Percentiles rank a stretch among this genome's conserved stretches.
phyloP scores from a whole-genome alignment of 768 basidiomycete species.

The Rossbeevera mucosa region DNA sequence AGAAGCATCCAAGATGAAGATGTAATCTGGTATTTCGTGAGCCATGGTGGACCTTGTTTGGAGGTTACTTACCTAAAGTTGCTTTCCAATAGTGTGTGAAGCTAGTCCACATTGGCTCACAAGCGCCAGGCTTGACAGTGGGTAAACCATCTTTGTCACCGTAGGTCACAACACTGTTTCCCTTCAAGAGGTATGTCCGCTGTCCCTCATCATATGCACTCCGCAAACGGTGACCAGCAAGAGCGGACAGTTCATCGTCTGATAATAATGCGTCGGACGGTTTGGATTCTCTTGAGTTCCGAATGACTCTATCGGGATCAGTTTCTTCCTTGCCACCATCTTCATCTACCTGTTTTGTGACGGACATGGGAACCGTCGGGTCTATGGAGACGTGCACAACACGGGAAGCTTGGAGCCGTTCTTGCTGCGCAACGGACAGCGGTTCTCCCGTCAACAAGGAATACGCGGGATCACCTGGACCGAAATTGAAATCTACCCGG shows the following conservation, averaged over 20 bases:
- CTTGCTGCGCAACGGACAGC: slow-evolving; percentile 51
- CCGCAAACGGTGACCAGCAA: slow-evolving; percentile 40
- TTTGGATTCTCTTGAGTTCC: slow-evolving; percentile 59
- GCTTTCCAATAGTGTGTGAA: slow-evolving; percentile 86
- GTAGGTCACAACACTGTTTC: slow-evolving; percentile 38
- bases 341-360: slow-evolving; percentile 24
- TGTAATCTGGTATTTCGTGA: slow-evolving; percentile 62
- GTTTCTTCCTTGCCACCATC: slow-evolving; percentile 37
- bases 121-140: slow-evolving; percentile 44
- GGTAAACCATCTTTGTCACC: slow-evolving; percentile 43
- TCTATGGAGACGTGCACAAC: slow-evolving; percentile 73
- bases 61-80: slow-evolving; percentile 55
- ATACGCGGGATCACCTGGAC: slow-evolving; percentile 79
- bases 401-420: slow-evolving; percentile 53
- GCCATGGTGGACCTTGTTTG: neutral
- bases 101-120: slow-evolving; percentile 84
- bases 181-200: slow-evolving; percentile 12
- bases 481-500: slow-evolving; percentile 80
- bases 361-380: slow-evolving; percentile 40
- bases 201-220: slow-evolving; percentile 69
- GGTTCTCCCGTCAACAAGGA: slow-evolving; percentile 63
- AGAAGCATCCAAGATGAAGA: slow-evolving; percentile 64
- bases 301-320: slow-evolving; percentile 70
- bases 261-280: slow-evolving; percentile 67
- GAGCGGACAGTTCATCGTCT: slow-evolving; percentile 46